These are phyloP conservation scores for Kurtzmaniella quercitrusa DNA, from an alignment of 1,139 yeast species.

Conservation along the genomic window DNA sequence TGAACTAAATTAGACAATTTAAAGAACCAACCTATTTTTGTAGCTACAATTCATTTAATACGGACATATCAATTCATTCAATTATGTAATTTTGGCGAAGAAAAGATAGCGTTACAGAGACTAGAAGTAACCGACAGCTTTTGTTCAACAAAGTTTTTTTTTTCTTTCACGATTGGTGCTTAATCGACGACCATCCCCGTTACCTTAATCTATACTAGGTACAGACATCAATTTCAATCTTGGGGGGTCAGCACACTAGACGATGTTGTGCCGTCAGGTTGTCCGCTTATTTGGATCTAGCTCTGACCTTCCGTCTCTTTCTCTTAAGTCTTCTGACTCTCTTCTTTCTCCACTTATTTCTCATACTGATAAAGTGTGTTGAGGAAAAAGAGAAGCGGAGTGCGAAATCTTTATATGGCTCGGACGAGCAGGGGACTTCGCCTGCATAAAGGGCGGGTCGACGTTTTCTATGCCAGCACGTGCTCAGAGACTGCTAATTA, in stretches of 20 bases:
- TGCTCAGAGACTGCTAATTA: conserved; percentile 1
- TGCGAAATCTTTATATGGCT: conserved; percentile 6
- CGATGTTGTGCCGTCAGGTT: conserved; percentile 8
- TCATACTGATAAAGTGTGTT: conserved; percentile 49
- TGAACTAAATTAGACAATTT: no score
- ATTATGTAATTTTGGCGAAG: background rate
- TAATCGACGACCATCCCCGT: no score
- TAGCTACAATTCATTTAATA: no score
- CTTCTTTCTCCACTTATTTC: conserved; percentile 99
- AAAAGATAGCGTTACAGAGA: background rate
- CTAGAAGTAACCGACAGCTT: conserved; percentile 1
- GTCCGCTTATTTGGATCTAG: conserved; percentile 93
- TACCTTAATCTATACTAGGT: no score
- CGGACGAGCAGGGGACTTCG: conserved; percentile 7
- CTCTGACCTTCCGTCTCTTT: conserved; percentile 99
- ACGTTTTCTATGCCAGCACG: conserved; percentile 6
- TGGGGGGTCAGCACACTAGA: no score
- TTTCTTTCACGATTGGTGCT: background rate
- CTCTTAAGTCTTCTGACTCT: conserved; percentile 99
- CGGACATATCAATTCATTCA: conserved; percentile 1
- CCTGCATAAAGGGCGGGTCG: conserved; percentile 5
- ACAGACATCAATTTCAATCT: no score
- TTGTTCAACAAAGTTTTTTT: background rate
- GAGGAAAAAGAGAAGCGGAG: conserved; percentile 14
- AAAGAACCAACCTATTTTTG: no score